Conservation (phyloP, 176 grass and related monocot genomes). For the Eleusine indica region DNA sequence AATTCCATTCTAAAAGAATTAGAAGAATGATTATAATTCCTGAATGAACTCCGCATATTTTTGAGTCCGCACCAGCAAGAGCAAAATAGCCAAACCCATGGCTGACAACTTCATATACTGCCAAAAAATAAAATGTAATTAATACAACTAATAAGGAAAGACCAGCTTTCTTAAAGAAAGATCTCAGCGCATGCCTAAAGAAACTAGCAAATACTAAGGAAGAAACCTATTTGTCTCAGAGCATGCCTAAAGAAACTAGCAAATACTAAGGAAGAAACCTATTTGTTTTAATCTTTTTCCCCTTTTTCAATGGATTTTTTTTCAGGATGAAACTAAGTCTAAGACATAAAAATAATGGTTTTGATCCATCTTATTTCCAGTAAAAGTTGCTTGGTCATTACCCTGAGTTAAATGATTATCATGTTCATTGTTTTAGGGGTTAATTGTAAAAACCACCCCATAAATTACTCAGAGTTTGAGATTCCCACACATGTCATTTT, state of each 20-base stretch:
- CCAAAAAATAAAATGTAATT: background rate
- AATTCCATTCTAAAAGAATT: slow-evolving; percentile 46
- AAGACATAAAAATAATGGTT: background rate
- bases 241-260: background rate
- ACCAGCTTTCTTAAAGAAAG: background rate
- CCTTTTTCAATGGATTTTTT: too few species aligned
- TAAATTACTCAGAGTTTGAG: too few species aligned
- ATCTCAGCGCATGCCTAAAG: background rate
- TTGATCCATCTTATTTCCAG: background rate
- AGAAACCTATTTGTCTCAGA: background rate
- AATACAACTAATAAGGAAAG: slow-evolving; percentile 4
- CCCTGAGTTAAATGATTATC: background rate
- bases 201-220: background rate
- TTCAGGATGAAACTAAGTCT: background rate
- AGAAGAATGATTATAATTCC: slow-evolving; percentile 48
- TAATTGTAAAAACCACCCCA: too few species aligned
- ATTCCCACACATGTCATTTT: too few species aligned
- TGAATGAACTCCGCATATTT: slow-evolving; percentile 9
- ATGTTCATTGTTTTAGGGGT: slow-evolving; percentile 20
- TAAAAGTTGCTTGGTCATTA: background rate
- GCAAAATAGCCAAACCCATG: slow-evolving; percentile 21
- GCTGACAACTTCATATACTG: slow-evolving; percentile 23
- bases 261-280: background rate
- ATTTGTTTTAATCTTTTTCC: background rate
- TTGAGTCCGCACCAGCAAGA: slow-evolving; percentile 20